These are phyloP conservation scores for Irpex sp. DNA, from an alignment of 1,284 basidiomycete genomes.

Conservation along the genomic window DNA sequence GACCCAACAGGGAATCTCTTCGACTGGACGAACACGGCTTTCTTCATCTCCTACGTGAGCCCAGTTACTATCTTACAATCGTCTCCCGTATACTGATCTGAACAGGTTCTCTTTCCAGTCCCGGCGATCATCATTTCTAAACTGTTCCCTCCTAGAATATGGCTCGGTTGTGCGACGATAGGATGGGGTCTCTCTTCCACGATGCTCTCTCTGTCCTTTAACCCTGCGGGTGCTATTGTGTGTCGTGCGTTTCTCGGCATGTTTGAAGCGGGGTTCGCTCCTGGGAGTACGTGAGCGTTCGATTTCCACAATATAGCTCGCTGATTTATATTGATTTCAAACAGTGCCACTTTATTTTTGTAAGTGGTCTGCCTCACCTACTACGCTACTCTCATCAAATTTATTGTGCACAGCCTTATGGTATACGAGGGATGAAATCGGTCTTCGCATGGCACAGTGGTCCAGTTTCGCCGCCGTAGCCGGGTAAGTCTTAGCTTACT, in stretches of 20 bases:
- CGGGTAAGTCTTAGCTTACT: conserved; percentile 29
- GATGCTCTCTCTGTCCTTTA: conserved; percentile 59
- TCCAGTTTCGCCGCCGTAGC: conserved; percentile 81
- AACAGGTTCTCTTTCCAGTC: conserved; percentile 64
- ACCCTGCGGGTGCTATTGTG: conserved; percentile 53
- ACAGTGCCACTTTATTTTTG: conserved; percentile 66
- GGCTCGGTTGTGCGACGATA: conserved; percentile 62
- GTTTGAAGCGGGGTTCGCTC: conserved; percentile 74
- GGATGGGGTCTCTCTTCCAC: conserved; percentile 72
- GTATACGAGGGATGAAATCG: conserved; percentile 72
- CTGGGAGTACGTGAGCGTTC: conserved; percentile 23
- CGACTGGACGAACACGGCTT: conserved; percentile 72
- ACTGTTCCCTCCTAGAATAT: conserved; percentile 59
- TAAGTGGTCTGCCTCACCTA: conserved; percentile 28
- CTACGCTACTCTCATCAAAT: background rate
- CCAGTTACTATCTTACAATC: background rate
- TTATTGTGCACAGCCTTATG: conserved; percentile 53
- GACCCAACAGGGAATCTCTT: conserved; percentile 65
- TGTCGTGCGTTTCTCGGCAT: conserved; percentile 60
- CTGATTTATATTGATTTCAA: too few relatives aligned
- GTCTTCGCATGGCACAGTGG: conserved; percentile 72
- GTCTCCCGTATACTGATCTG: background rate
- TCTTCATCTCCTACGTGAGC: conserved; percentile 73
- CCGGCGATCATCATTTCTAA: conserved; percentile 67
- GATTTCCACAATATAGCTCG: too few relatives aligned